Evolutionary conservation across 169 alveolate species (phyloP), one percentile per base, ranked within the genome.

Genomic region (Plasmodium reichenowi): DNA sequence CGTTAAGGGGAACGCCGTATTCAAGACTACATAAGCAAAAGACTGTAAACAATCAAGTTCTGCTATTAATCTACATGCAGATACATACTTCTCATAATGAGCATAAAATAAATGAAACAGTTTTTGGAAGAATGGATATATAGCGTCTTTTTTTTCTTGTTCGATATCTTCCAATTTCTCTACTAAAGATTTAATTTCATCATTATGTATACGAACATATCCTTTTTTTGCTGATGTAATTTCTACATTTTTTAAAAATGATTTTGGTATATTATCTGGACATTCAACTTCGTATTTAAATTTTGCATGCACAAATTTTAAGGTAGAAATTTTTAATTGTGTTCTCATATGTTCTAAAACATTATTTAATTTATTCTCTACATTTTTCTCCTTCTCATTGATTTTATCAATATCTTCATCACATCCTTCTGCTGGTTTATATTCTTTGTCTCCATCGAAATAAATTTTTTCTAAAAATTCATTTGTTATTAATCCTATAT

Each of bases 151-250:
- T 76, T 96, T 73, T 76, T 93, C 88, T 67, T 96, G 97, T 78
- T 97, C 98, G 48, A 97, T 95, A 85, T 95, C 96, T 74, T 97
- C 98, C 47, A 97, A 76, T 85, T 95, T 91, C 80, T 94, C 94
- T 64, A 94, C 92, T 71, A 93, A 75, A 17, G 66, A 54, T 85
- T 93, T 85, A 45, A 95, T 76, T 48, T 93, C 92, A 38, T 72
- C 86, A 59, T 94, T 92, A 15, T 93, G 94, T 68, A 90, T 92
- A 29, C 99, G 90, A 60, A 97, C 93, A 71, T 76, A 97, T 2
- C 99, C 99, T 29, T 97, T 92, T 68, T 98, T 95, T 17, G 98
- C 93, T 0, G 99, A 96, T 4, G 99, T 97, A 38, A 97, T 96
- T 87, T 97, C 99, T 68, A 95, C 96, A 15, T 88, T 60, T 29